Evolutionary conservation across 208 protist genomes (phyloP).

Genomic region (Porcisia deanei): DNA sequence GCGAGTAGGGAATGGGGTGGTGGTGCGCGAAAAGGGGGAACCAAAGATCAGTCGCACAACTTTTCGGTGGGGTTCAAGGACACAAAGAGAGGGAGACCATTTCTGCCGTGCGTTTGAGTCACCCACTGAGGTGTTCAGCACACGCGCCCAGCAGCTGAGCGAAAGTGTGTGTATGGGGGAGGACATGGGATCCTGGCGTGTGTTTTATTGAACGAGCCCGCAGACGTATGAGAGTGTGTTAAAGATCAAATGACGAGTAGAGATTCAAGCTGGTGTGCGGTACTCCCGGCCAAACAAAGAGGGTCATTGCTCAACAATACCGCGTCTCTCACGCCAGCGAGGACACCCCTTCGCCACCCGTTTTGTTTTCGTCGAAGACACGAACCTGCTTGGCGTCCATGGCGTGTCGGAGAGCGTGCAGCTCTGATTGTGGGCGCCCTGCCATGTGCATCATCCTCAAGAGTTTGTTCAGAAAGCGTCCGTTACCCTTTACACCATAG

Average conservation of each 20-base stretch:
- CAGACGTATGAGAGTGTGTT: background rate
- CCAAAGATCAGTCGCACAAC: background rate
- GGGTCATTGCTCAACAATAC: background rate
- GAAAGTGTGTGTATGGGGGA: no score
- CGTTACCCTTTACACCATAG: conserved; percentile 53
- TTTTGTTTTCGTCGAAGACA: conserved; percentile 30
- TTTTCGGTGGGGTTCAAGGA: background rate
- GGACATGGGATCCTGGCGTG: background rate
- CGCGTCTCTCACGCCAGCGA: background rate
- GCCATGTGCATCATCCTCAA: conserved; percentile 28
- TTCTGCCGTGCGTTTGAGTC: background rate
- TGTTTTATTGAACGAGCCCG: background rate
- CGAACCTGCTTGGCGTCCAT: conserved; percentile 33
- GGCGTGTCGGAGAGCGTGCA: conserved; percentile 10
- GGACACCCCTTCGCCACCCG: background rate
- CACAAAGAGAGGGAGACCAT: background rate
- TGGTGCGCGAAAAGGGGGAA: background rate
- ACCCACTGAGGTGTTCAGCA: background rate
- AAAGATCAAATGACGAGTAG: background rate
- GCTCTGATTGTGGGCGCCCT: background rate
- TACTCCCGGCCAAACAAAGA: background rate
- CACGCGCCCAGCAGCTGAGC: background rate
- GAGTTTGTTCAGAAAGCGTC: conserved; percentile 59
- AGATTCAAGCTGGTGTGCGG: background rate
- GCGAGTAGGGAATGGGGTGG: background rate